A percentile compares a stretch with the other conserved stretches of the same genome.
These are phyloP conservation scores for Sclerotinia minor DNA, from an alignment of 2,329 filamentous ascomycete genomes.

Conservation along the genomic window DNA sequence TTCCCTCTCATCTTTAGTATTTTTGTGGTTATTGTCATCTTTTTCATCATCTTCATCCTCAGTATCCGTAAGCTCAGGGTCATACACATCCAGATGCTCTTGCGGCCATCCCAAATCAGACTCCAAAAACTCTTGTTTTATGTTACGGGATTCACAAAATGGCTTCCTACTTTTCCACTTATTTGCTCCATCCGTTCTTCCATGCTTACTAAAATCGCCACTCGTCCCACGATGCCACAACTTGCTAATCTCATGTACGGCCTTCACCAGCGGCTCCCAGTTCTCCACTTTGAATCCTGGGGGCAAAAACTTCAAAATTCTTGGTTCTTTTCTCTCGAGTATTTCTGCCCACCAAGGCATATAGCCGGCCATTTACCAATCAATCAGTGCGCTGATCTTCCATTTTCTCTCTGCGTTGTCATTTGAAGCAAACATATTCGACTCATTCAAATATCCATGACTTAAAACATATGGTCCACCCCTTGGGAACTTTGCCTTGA, in stretches of 20 bases:
- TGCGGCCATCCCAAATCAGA: neutral
- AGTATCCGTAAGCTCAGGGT: neutral
- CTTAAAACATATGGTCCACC: constrained; percentile 14
- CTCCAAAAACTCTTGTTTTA: fast-evolving
- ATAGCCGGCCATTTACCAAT: constrained; percentile 4
- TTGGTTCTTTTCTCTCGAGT: no score
- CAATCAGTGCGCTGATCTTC: neutral
- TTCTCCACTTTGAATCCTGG: neutral
- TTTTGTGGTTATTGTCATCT: fast-evolving
- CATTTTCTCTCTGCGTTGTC: constrained; percentile 6
- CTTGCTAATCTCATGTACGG: fast-evolving
- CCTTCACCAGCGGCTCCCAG: fast-evolving
- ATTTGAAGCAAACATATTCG: neutral
- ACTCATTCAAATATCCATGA: neutral
- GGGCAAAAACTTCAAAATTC: neutral
- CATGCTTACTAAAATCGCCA: neutral
- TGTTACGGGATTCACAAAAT: neutral
- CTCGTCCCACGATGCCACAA: fast-evolving
- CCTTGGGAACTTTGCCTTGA: constrained; percentile 2
- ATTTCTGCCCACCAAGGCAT: constrained; percentile 13
- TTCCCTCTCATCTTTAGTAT: neutral
- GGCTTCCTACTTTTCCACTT: neutral
- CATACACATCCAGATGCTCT: neutral
- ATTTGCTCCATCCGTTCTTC: neutral
- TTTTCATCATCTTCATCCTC: neutral